Evolutionary conservation across 768 basidiomycete species (phyloP).

Genomic region (Ramaria sp.): DNA sequence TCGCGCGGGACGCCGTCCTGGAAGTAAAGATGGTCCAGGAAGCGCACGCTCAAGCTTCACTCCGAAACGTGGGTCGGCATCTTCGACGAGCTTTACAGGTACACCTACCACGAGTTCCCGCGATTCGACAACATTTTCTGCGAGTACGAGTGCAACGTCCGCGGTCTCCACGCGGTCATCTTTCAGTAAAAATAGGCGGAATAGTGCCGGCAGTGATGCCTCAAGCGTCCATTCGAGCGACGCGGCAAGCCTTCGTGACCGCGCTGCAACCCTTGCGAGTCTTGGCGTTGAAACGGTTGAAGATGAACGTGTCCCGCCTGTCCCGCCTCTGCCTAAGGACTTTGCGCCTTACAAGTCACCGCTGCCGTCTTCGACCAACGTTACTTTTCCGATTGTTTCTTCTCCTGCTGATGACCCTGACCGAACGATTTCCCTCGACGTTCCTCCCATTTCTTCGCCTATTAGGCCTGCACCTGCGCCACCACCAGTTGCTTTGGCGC

Average conservation of each 20-base stretch:
- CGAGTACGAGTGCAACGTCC: conserved; percentile 68
- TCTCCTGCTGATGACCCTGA: conserved; percentile 30
- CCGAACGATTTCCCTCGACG: conserved; percentile 41
- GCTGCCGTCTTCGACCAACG: conserved; percentile 44
- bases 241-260: conserved; percentile 52
- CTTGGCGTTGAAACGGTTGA: conserved; percentile 48
- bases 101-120: conserved; percentile 67
- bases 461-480: conserved; percentile 19
- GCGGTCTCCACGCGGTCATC: conserved; percentile 66
- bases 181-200: conserved; percentile 53
- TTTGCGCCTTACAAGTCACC: conserved; percentile 68
- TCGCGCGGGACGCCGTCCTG: conserved; percentile 6
- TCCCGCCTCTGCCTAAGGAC: conserved; percentile 88
- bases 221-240: conserved; percentile 69
- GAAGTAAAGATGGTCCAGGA: conserved; percentile 11
- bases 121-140: conserved; percentile 78
- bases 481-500: conserved; percentile 22
- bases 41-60: conserved; percentile 60
- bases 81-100: conserved; percentile 77
- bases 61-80: conserved; percentile 82
- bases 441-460: conserved; percentile 28
- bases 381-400: conserved; percentile 38
- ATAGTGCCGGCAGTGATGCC: conserved; percentile 81
- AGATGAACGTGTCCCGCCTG: conserved; percentile 71
- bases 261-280: conserved; percentile 47